A percentile compares a stretch with the other conserved stretches of the same genome.
Evolutionary conservation across 345 rosid species (phyloP).

Genomic region (Brassica nigra): DNA sequence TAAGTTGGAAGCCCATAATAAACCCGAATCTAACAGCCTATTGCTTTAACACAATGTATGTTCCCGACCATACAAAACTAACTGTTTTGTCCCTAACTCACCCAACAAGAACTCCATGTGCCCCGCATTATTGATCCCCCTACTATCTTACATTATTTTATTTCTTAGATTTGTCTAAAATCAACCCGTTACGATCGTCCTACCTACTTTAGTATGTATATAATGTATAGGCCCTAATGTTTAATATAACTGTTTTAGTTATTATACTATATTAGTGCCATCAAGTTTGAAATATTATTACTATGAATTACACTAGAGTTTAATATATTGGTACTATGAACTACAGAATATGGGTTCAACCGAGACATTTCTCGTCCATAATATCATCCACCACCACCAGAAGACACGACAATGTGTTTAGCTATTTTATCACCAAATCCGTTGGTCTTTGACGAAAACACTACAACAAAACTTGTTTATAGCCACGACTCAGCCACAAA

Average conservation of each 20-base stretch:
- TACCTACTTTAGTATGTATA: slow-evolving; percentile 6
- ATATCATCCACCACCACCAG: neutral
- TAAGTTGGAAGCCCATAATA: too few species aligned
- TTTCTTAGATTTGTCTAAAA: slow-evolving; percentile 14
- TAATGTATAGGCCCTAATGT: neutral
- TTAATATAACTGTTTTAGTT: neutral
- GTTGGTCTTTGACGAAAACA: neutral
- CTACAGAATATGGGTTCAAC: neutral
- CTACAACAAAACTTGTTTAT: too few species aligned
- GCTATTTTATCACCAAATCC: neutral
- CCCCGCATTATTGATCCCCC: slow-evolving; percentile 27
- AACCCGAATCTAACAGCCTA: too few species aligned
- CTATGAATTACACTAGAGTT: neutral
- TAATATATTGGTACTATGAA: neutral
- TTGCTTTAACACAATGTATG: slow-evolving; percentile 13
- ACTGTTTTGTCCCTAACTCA: slow-evolving; percentile 43
- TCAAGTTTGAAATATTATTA: neutral
- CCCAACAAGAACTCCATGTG: slow-evolving; percentile 43
- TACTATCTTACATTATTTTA: neutral
- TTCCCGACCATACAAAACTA: slow-evolving; percentile 33
- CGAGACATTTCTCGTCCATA: neutral
- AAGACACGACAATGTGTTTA: neutral
- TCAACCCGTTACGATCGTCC: slow-evolving; percentile 9
- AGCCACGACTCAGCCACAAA: too few species aligned
- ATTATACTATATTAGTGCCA: neutral